Evolutionary conservation across 805 yeast species (phyloP).

Genomic region (Grigorovia transvaalensis): DNA sequence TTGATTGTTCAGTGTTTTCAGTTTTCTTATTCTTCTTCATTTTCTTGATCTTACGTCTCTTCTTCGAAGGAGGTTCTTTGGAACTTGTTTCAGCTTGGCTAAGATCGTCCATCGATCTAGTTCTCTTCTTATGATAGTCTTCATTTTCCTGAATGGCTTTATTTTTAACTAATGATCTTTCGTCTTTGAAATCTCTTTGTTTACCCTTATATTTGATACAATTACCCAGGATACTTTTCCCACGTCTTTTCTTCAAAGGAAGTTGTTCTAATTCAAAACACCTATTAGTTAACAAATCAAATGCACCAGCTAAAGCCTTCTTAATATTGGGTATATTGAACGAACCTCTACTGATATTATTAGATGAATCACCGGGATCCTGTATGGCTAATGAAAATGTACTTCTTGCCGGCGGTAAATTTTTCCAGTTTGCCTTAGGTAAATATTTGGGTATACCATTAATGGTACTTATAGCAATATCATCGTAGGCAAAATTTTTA

Average conservation of each 20-base stretch:
- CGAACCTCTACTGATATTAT: constrained; percentile 79
- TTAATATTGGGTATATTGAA: constrained; percentile 70
- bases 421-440: constrained; percentile 44
- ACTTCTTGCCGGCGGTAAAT: constrained; percentile 39
- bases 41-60: constrained; percentile 6
- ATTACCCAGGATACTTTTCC: constrained; percentile 68
- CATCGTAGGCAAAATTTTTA: constrained; percentile 74
- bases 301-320: constrained; percentile 84
- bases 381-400: constrained; percentile 65
- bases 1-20: background rate
- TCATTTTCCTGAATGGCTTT: constrained; percentile 39
- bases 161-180: constrained; percentile 51
- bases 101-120: constrained; percentile 19
- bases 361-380: constrained; percentile 78
- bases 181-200: constrained; percentile 68
- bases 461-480: constrained; percentile 55
- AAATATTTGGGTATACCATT: constrained; percentile 51
- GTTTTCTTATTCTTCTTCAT: constrained; percentile 12
- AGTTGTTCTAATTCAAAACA: constrained; percentile 65
- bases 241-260: constrained; percentile 54
- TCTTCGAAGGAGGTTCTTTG: constrained; percentile 11
- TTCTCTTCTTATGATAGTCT: constrained; percentile 21
- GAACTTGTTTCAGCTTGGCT: constrained; percentile 15
- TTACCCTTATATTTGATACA: constrained; percentile 67
- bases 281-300: constrained; percentile 58